Conservation (phyloP, 768 basidiomycete genomes). For the Lactarius akahatsu region DNA sequence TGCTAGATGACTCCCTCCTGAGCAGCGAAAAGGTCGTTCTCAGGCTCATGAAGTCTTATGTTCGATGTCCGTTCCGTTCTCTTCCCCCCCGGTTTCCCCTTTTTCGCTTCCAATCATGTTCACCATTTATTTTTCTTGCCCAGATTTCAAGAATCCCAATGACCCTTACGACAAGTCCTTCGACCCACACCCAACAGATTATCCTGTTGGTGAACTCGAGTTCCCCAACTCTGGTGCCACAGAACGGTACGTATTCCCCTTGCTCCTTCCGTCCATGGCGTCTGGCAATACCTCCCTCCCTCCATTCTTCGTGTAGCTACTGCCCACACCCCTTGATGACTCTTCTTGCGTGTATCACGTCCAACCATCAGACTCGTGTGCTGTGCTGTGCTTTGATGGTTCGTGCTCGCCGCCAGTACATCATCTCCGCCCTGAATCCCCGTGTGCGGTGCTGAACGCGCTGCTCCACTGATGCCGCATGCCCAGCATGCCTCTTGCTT, state of each 20-base stretch:
- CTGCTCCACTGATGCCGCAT: slow-evolving; percentile 10
- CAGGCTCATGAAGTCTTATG: slow-evolving; percentile 63
- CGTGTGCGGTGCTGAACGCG: neutral
- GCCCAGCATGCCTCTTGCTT: slow-evolving; percentile 1
- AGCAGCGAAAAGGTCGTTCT: slow-evolving; percentile 67
- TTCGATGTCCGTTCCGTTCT: slow-evolving; percentile 52
- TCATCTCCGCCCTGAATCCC: slow-evolving; percentile 15
- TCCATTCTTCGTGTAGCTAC: neutral
- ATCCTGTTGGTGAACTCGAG: slow-evolving; percentile 71
- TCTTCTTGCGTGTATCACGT: neutral
- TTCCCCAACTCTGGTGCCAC: slow-evolving; percentile 70
- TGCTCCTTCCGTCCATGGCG: slow-evolving; percentile 17
- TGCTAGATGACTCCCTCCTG: slow-evolving; percentile 50
- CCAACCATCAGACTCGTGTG: slow-evolving; percentile 1
- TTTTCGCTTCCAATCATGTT: neutral
- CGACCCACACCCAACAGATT: slow-evolving; percentile 54
- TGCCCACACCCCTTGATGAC: neutral
- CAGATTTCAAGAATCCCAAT: slow-evolving; percentile 70
- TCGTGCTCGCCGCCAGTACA: slow-evolving; percentile 3
- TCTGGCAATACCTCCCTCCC: slow-evolving; percentile 7
- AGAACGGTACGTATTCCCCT: slow-evolving; percentile 55
- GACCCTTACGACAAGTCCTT: slow-evolving; percentile 65
- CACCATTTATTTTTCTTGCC: neutral
- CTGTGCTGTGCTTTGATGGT: slow-evolving; percentile 2
- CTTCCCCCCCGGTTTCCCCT: neutral